These are phyloP conservation scores for Pyricularia sp. DNA, from an alignment of 2,329 filamentous ascomycete genomes.

Conservation along the genomic window DNA sequence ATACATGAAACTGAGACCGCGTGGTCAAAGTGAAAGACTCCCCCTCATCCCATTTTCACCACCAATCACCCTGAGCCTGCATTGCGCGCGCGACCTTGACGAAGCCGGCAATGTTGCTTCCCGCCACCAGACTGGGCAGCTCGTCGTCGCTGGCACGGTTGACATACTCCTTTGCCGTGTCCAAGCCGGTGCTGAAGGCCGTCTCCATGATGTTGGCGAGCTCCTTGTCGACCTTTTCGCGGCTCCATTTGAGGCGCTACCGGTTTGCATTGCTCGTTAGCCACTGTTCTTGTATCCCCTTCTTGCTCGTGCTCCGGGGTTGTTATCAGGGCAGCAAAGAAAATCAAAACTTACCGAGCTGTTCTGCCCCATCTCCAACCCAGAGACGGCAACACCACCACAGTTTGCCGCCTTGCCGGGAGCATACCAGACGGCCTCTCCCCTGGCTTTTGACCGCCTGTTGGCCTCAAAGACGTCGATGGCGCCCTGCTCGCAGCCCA, in stretches of 20 bases:
- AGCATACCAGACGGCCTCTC: conserved; percentile 78
- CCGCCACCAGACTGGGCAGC: conserved; percentile 80
- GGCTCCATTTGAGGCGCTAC: conserved; percentile 69
- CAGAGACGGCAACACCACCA: conserved; percentile 92
- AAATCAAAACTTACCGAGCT: conserved; percentile 30
- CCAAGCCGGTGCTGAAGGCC: conserved; percentile 79
- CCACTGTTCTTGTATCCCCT: neutral
- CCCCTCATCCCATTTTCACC: conserved; percentile 17
- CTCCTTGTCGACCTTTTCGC: conserved; percentile 80
- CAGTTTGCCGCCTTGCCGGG: conserved; percentile 96
- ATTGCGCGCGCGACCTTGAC: conserved; percentile 91
- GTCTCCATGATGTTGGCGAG: conserved; percentile 92
- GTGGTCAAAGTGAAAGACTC: neutral
- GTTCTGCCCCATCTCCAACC: conserved; percentile 99
- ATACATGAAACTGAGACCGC: neutral
- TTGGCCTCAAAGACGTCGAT: conserved; percentile 84
- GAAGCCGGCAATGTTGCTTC: conserved; percentile 95
- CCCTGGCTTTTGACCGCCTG: conserved; percentile 33
- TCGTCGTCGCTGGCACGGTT: conserved; percentile 58
- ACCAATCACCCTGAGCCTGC: conserved; percentile 97
- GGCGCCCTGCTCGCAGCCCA: conserved; percentile 94
- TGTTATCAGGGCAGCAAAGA: neutral
- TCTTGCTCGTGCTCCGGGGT: too few species aligned
- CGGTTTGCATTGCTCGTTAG: neutral
- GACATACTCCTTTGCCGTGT: conserved; percentile 84